Conservation (phyloP, 495 filamentous ascomycete species). For the Penicillium riverlandense region DNA sequence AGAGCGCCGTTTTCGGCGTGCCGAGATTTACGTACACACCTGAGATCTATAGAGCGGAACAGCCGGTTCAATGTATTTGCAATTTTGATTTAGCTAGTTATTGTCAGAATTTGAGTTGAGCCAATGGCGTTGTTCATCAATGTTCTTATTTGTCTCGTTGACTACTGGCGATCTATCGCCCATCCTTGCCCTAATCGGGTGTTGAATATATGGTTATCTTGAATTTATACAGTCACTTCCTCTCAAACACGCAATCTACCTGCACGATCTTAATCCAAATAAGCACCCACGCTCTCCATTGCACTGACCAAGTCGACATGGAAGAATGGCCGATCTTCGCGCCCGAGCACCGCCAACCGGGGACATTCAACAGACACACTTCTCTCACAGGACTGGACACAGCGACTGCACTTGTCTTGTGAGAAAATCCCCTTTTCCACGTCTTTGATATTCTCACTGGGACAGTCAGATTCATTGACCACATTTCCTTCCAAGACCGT, state of each 20-base stretch:
- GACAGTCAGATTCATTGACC: too few relatives aligned
- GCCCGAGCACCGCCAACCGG: conserved; percentile 64
- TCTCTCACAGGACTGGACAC: conserved; percentile 37
- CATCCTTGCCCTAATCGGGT: too few relatives aligned
- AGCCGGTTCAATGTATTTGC: too few relatives aligned
- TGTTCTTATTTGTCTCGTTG: too few relatives aligned
- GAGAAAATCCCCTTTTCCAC: conserved; percentile 20
- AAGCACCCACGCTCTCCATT: conserved; percentile 79
- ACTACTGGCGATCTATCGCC: too few relatives aligned
- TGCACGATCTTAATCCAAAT: conserved; percentile 35
- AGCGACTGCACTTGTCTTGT: conserved; percentile 38
- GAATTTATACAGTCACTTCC: too few relatives aligned
- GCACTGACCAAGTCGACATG: conserved; percentile 91
- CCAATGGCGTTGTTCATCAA: too few relatives aligned
- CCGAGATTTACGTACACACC: too few relatives aligned
- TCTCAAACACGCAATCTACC: neutral
- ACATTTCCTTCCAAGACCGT: conserved; percentile 35
- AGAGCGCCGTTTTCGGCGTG: conserved; percentile 31
- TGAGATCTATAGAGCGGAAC: too few relatives aligned
- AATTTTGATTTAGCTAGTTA: too few relatives aligned
- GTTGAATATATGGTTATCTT: too few relatives aligned
- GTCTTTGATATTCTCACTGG: conserved; percentile 67
- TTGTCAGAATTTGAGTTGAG: too few relatives aligned
- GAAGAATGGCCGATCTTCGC: conserved; percentile 86
- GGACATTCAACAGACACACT: conserved; percentile 22